These are phyloP conservation scores for Ceratobasidium sp. DNA, from an alignment of 1,284 basidiomycete species.

Conservation along the genomic window DNA sequence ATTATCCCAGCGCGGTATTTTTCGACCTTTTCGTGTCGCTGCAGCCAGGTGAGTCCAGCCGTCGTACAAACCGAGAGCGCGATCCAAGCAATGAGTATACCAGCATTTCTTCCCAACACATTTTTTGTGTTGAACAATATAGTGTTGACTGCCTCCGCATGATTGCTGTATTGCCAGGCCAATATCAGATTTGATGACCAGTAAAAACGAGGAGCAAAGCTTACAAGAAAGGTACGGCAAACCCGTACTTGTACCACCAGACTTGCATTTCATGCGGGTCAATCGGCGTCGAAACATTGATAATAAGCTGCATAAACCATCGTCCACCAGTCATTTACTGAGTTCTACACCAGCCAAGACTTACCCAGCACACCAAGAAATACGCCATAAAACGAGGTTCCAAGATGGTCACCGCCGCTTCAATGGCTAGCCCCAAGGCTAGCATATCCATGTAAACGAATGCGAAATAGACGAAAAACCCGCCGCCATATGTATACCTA, in stretches of 20 bases:
- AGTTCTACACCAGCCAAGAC: not conserved
- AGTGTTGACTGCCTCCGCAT: constrained; percentile 55
- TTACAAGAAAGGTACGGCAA: constrained; percentile 27
- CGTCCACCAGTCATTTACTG: not conserved
- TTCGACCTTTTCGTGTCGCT: constrained; percentile 49
- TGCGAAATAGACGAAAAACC: constrained; percentile 63
- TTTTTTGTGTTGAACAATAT: constrained; percentile 68
- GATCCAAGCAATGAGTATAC: constrained; percentile 66
- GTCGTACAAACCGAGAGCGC: constrained; percentile 61
- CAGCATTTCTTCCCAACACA: constrained; percentile 63
- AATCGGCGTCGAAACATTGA: constrained; percentile 58
- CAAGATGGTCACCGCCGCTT: constrained; percentile 52
- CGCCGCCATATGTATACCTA: constrained; percentile 56
- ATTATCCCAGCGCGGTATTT: constrained; percentile 31
- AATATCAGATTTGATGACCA: not conserved
- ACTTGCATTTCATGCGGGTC: constrained; percentile 62
- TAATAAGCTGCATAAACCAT: constrained; percentile 55
- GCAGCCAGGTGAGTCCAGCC: constrained; percentile 59
- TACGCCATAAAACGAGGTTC: constrained; percentile 48
- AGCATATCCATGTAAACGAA: constrained; percentile 55
- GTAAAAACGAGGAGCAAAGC: not conserved
- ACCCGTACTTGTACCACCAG: constrained; percentile 56
- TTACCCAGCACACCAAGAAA: constrained; percentile 50
- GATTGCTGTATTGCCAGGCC: not conserved
- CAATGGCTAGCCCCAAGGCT: constrained; percentile 57